These are phyloP conservation scores for Populus alba DNA, from an alignment of 345 rosid species.

Conservation along the genomic window DNA sequence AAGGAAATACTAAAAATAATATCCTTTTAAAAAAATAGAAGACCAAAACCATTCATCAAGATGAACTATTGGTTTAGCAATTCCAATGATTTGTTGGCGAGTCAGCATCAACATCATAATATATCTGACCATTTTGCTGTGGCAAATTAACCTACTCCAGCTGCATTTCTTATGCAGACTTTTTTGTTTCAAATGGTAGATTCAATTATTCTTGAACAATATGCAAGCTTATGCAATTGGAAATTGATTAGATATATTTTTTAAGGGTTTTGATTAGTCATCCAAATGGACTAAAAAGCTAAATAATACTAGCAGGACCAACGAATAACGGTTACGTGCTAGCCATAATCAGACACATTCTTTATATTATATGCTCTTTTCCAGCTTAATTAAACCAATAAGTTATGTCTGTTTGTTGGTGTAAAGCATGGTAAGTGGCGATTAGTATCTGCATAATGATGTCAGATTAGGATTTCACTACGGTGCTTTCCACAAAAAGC, in stretches of 20 bases:
- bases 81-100: not conserved
- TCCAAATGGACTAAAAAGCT: not conserved
- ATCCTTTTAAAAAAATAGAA: not conserved
- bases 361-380: not conserved
- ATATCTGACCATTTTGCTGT: not conserved
- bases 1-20: not conserved
- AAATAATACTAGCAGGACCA: not conserved
- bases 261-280: not conserved
- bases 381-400: not conserved
- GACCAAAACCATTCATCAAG: not conserved
- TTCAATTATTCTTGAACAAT: not conserved
- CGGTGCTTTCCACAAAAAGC: not conserved
- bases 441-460: conserved; percentile 9
- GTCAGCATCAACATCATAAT: not conserved
- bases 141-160: not conserved
- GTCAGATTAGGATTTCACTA: not conserved
- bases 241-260: not conserved
- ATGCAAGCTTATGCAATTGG: not conserved
- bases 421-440: conserved; percentile 17
- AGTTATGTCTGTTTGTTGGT: not conserved
- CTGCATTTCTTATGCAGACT: not conserved
- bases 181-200: not conserved
- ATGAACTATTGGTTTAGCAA: not conserved
- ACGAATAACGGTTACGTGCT: not conserved
- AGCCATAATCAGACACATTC: not conserved